Percentiles rank a stretch among this genome's conserved stretches.
Conservation (phyloP, 208 protist species). For the Balamuthia mandrillaris region DNA sequence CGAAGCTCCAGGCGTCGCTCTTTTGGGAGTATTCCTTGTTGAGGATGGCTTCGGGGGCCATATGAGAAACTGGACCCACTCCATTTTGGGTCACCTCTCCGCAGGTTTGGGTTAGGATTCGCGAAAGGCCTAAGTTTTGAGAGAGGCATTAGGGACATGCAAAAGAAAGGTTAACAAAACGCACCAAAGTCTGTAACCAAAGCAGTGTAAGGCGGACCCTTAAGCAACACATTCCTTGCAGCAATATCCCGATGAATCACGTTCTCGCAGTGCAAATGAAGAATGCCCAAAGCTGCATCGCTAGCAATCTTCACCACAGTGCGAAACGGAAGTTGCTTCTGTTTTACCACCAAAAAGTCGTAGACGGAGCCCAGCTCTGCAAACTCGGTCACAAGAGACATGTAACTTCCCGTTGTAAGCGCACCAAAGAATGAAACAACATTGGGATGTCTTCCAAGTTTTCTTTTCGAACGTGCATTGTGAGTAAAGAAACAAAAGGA, state of each 20-base stretch:
- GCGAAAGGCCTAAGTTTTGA: no score
- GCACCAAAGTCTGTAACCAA: neutral
- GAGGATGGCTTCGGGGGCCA: slow-evolving; percentile 27
- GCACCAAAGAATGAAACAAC: slow-evolving; percentile 29
- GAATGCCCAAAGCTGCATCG: neutral
- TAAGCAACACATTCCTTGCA: neutral
- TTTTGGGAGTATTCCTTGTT: slow-evolving; percentile 34
- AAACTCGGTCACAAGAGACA: slow-evolving; percentile 35
- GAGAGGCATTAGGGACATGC: neutral
- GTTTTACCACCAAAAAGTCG: neutral
- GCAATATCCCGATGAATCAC: slow-evolving; percentile 11
- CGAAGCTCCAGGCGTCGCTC: neutral
- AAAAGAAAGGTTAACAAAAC: neutral
- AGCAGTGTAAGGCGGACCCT: neutral
- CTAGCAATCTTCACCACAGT: slow-evolving; percentile 13
- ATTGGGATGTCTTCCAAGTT: slow-evolving; percentile 24
- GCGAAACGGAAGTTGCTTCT: neutral
- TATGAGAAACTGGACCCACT: no score
- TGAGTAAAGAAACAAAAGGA: neutral
- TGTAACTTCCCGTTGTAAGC: neutral
- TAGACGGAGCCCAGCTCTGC: slow-evolving; percentile 24
- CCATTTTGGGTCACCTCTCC: no score
- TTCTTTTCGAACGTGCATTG: neutral
- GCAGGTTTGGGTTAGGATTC: no score
- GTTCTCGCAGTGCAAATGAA: neutral